Evolutionary conservation across 2,329 filamentous ascomycete genomes (phyloP), one percentile per base, ranked within the genome.

Genomic region (Remersonia thermophila): DNA sequence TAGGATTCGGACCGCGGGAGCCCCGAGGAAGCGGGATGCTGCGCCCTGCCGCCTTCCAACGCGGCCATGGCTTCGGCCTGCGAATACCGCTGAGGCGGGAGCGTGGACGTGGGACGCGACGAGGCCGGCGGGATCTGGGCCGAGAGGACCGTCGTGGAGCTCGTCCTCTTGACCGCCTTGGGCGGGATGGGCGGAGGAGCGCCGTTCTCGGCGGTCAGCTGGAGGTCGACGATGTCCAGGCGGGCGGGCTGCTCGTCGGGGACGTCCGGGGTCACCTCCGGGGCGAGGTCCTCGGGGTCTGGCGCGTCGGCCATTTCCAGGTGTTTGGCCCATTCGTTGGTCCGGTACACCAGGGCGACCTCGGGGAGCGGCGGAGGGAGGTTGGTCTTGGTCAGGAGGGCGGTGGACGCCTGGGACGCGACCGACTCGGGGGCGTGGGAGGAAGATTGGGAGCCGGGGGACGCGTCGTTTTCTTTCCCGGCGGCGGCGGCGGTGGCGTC

Each of bases 291-390:
- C 7, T 84, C 78, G 1, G 70, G 57, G 32, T 77, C 71, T 1
- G 85, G 85, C 4, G 64, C 61, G 12, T 95, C 87, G 6, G 89
- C 86, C 29, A 71, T 63, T 44, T 77, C 76, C 9, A 94, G 66
- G 55, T 94, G 85, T 55, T 94, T 95, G 0, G 86, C 85, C 89
- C 89, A 96, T 59, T 96, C 89, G 46, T 93, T 93, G 2, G 86
- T 95, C 39, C 89, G 75, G 53, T 91, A 93, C 0, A 81, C 83
- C 54, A 84, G 65, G 2, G 86, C 80, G 7, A 93, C 72, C 42
- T 74, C 79, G 1, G 86, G 91, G 25, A 86, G 58, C 10, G 75
- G 73, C n/a, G 67, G 62, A 1, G 83, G 83, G 8, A 93, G 67
- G 9, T 67, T 67, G 3, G 76, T 73, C 43, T 67, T 69, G 4